phyloP scores from a whole-genome alignment of 148 eudicot species.

The Chenopodium album region DNA sequence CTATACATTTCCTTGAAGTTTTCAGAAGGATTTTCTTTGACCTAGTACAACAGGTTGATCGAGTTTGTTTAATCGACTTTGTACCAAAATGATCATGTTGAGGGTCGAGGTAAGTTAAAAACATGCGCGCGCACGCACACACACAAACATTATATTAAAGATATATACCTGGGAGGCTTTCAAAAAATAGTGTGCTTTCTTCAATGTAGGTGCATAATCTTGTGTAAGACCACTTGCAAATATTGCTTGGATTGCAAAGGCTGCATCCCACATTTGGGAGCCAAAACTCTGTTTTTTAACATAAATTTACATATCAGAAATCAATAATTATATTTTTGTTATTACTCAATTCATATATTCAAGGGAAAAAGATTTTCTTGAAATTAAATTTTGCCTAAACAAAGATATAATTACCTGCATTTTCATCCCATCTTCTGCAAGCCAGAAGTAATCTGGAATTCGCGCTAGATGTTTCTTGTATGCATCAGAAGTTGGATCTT shows the following conservation, averaged over 20 bases:
- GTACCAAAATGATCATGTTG: background rate
- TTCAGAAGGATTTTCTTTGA: constrained; percentile 51
- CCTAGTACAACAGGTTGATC: constrained; percentile 15
- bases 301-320: background rate
- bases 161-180: constrained; percentile 55
- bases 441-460: constrained; percentile 62
- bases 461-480: constrained; percentile 61
- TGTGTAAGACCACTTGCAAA: constrained; percentile 33
- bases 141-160: background rate
- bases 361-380: background rate
- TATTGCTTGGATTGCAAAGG: constrained; percentile 48
- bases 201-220: constrained; percentile 44
- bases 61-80: no score
- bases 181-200: constrained; percentile 52
- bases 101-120: background rate
- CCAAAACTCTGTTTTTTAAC: constrained; percentile 42
- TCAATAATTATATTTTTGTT: background rate
- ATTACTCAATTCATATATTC: background rate
- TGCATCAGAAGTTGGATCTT: constrained; percentile 64
- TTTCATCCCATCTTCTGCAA: constrained; percentile 73
- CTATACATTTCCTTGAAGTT: constrained; percentile 48
- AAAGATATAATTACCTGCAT: constrained; percentile 50
- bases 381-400: background rate
- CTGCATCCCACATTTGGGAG: constrained; percentile 59
- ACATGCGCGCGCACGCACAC: background rate